Percentiles rank a stretch among this genome's conserved stretches.
Evolutionary conservation across 1,139 yeast genomes (phyloP).

Genomic region (Suhomyces chickasaworum): DNA sequence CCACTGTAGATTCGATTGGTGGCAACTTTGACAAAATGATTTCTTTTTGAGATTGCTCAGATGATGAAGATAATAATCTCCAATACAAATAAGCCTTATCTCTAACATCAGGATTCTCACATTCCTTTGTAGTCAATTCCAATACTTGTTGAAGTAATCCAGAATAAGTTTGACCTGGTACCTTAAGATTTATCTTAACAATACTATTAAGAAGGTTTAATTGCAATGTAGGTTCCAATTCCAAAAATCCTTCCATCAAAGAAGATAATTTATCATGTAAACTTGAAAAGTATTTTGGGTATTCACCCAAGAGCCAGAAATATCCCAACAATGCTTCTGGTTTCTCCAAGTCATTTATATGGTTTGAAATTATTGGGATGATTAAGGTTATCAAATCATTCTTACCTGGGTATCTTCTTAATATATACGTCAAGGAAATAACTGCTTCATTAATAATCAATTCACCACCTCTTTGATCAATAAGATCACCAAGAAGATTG

Average conservation of each 20-base stretch:
- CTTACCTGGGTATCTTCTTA: constrained; percentile 74
- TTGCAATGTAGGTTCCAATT: constrained; percentile 76
- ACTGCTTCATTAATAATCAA: constrained; percentile 80
- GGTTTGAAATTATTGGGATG: constrained; percentile 67
- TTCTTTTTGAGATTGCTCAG: constrained; percentile 45
- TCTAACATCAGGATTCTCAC: constrained; percentile 90
- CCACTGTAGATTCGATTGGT: constrained; percentile 69
- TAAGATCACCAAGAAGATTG: constrained; percentile 70
- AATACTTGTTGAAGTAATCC: constrained; percentile 68
- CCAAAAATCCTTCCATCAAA: constrained; percentile 65
- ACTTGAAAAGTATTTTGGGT: constrained; percentile 69
- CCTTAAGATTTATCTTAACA: constrained; percentile 67
- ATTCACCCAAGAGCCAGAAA: constrained; percentile 89
- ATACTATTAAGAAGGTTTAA: constrained; percentile 73
- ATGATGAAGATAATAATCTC: constrained; percentile 71
- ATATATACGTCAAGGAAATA: constrained; percentile 72
- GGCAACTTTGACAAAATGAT: constrained; percentile 67
- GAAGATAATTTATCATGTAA: constrained; percentile 45
- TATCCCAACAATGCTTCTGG: constrained; percentile 73
- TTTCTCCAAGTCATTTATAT: constrained; percentile 59
- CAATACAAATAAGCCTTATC: constrained; percentile 94
- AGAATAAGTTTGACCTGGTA: constrained; percentile 40
- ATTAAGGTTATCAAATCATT: constrained; percentile 62
- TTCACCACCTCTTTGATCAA: constrained; percentile 74
- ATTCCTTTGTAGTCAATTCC: constrained; percentile 74